phyloP scores from a whole-genome alignment of 352 stramenopile genomes.

The Globisporangium echinulatum region DNA sequence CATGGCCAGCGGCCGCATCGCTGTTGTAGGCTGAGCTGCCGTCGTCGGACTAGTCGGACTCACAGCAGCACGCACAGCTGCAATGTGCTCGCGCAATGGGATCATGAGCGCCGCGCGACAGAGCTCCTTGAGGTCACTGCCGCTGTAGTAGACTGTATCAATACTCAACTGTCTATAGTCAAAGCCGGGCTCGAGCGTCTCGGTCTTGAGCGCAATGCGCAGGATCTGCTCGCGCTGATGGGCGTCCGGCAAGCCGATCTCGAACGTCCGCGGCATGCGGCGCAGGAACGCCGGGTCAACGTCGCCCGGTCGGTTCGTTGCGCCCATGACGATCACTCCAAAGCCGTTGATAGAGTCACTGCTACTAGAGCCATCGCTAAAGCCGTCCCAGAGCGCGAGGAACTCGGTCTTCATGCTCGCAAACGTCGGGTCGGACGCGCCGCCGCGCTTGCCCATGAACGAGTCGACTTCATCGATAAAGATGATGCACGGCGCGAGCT shows the following conservation, averaged over 20 bases:
- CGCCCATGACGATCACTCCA: slow-evolving; percentile 94
- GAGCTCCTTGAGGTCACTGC: slow-evolving; percentile 92
- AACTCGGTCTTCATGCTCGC: slow-evolving; percentile 94
- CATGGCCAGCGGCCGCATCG: slow-evolving; percentile 72
- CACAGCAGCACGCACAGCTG: slow-evolving; percentile 29
- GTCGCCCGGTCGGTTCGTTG: slow-evolving; percentile 92
- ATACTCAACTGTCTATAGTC: slow-evolving; percentile 79
- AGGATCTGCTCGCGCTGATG: slow-evolving; percentile 92
- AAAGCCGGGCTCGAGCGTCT: slow-evolving; percentile 68
- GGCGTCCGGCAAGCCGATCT: slow-evolving; percentile 89
- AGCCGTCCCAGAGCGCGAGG: slow-evolving; percentile 96
- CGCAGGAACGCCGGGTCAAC: slow-evolving; percentile 94
- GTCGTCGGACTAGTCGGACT: slow-evolving; percentile 8
- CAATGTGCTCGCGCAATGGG: slow-evolving; percentile 79
- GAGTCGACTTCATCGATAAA: slow-evolving; percentile 98
- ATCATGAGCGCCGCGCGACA: slow-evolving; percentile 86
- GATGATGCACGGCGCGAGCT: slow-evolving; percentile 95
- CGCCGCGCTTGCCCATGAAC: slow-evolving; percentile 86
- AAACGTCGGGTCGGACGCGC: slow-evolving; percentile 72
- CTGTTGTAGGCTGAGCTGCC: slow-evolving; percentile 17
- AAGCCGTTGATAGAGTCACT: slow-evolving; percentile 47
- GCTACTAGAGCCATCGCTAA: slow-evolving; percentile 76
- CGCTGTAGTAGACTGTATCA: slow-evolving; percentile 91
- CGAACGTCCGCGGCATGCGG: slow-evolving; percentile 94
- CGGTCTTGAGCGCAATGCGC: slow-evolving; percentile 86